Conservation (phyloP, 2,329 filamentous ascomycete species). For the Sporothrix sp. region DNA sequence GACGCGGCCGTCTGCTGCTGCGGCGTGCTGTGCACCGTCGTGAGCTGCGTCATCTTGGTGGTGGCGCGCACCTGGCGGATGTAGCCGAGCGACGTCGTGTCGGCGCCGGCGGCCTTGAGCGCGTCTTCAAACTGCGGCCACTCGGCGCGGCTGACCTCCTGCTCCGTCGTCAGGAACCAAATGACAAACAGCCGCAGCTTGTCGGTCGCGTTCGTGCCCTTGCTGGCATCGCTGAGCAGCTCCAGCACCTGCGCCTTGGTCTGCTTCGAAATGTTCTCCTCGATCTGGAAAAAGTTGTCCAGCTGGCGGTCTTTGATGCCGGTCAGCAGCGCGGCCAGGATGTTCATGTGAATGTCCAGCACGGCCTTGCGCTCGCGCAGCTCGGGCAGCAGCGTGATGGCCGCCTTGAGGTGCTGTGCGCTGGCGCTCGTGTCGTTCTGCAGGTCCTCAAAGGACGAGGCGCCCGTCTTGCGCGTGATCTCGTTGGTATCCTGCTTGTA, state of each 20-base stretch:
- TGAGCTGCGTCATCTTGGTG: constrained; percentile 96
- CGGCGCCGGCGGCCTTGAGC: constrained; percentile 62
- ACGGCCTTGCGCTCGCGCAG: constrained; percentile 84
- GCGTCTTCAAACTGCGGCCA: constrained; percentile 81
- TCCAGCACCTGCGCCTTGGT: constrained; percentile 83
- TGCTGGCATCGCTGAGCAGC: constrained; percentile 67
- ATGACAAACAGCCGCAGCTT: constrained; percentile 94
- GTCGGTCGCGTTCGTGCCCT: constrained; percentile 75
- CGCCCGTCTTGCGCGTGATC: constrained; percentile 90
- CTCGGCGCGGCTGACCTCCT: constrained; percentile 72
- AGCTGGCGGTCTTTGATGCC: constrained; percentile 93
- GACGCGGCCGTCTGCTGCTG: constrained; percentile 49
- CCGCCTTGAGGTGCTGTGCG: constrained; percentile 89
- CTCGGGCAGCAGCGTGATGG: constrained; percentile 86
- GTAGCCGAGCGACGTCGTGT: constrained; percentile 72
- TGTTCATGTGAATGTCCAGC: constrained; percentile 99
- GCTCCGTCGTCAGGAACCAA: constrained; percentile 91
- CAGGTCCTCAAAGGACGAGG: constrained; percentile 83
- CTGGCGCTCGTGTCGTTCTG: constrained; percentile 82
- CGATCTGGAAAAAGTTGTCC: constrained; percentile 91
- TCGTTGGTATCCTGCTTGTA: constrained; percentile 95
- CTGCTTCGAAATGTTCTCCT: constrained; percentile 87
- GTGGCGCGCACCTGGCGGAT: constrained; percentile 66
- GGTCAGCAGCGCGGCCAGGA: constrained; percentile 62
- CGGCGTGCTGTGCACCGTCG: constrained; percentile 69